phyloP scores from a whole-genome alignment of 2,329 filamentous ascomycete species.

The Ophiostoma tasmaniense region DNA sequence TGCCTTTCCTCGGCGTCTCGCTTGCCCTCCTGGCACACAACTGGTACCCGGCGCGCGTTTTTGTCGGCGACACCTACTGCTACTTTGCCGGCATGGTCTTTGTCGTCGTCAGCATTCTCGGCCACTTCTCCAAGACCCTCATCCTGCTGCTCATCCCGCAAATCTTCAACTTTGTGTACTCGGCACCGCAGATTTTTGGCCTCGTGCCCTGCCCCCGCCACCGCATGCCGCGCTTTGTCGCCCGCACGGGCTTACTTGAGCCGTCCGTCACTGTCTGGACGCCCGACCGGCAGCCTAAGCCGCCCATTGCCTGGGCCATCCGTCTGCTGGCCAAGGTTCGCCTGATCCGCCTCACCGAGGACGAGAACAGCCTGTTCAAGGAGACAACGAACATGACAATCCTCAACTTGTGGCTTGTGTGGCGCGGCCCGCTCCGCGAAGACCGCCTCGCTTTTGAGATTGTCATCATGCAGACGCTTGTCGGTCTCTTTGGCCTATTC shows the following conservation, averaged over 20 bases:
- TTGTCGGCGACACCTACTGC: slow-evolving; percentile 98
- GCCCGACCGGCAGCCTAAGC: slow-evolving; percentile 57
- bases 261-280: slow-evolving; percentile 73
- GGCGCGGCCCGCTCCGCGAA: slow-evolving; percentile 85
- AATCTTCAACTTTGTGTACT: slow-evolving; percentile 95
- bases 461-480: slow-evolving; percentile 63
- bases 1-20: slow-evolving; percentile 91
- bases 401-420: slow-evolving; percentile 92
- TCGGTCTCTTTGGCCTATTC: slow-evolving; percentile 76
- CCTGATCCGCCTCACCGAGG: slow-evolving; percentile 58
- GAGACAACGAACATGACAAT: slow-evolving; percentile 88
- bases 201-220: slow-evolving; percentile 88
- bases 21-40: slow-evolving; percentile 82
- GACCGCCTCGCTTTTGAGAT: slow-evolving; percentile 74
- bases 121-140: slow-evolving; percentile 96
- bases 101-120: slow-evolving; percentile 89
- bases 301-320: slow-evolving; percentile 53
- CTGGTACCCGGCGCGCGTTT: slow-evolving; percentile 90
- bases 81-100: slow-evolving; percentile 99
- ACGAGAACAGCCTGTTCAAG: slow-evolving; percentile 58
- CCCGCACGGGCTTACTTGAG: slow-evolving; percentile 74
- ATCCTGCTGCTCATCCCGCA: slow-evolving; percentile 86
- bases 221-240: slow-evolving; percentile 81
- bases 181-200: slow-evolving; percentile 81
- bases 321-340: slow-evolving; percentile 59